phyloP scores from a whole-genome alignment of 192 early-diverging fungal species.

The Entomortierella chlamydospora region DNA sequence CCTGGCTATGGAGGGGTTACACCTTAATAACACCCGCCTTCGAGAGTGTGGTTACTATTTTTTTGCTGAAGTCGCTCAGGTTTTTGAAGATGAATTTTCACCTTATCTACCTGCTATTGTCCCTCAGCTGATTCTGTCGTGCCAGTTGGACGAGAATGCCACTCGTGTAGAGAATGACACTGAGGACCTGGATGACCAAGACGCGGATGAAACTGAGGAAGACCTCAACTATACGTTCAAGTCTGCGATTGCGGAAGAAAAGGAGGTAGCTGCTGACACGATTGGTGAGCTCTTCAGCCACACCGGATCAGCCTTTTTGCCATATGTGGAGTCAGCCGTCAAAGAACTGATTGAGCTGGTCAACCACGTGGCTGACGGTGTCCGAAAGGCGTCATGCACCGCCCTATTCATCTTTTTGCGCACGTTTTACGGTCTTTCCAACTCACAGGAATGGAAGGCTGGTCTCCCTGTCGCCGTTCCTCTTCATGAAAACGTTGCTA shows the following conservation, averaged over 20 bases:
- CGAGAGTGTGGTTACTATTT: constrained; percentile 90
- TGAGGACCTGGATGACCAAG: constrained; percentile 54
- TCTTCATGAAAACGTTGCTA: constrained; percentile 80
- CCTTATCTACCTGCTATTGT: constrained; percentile 80
- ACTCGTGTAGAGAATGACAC: constrained; percentile 36
- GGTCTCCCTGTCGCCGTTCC: constrained; percentile 75
- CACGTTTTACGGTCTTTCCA: constrained; percentile 82
- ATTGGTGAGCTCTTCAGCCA: constrained; percentile 89
- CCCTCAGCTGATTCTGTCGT: constrained; percentile 84
- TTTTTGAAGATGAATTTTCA: constrained; percentile 86
- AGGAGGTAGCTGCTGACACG: constrained; percentile 91
- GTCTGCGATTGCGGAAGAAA: constrained; percentile 91
- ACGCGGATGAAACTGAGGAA: constrained; percentile 64
- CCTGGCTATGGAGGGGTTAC: constrained; percentile 82
- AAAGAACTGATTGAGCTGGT: constrained; percentile 75
- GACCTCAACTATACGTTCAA: constrained; percentile 72
- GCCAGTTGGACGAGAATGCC: constrained; percentile 77
- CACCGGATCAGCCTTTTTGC: constrained; percentile 80
- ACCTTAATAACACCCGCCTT: constrained; percentile 76
- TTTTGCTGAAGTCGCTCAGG: constrained; percentile 84
- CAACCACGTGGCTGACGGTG: constrained; percentile 83
- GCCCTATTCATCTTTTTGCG: constrained; percentile 81
- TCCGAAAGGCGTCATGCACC: constrained; percentile 80
- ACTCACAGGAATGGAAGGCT: constrained; percentile 76
- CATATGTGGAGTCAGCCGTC: constrained; percentile 82